Base-by-base conservation (phyloP, 2,329 filamentous ascomycete genomes). In the Trichoderma simmonsii region DNA sequence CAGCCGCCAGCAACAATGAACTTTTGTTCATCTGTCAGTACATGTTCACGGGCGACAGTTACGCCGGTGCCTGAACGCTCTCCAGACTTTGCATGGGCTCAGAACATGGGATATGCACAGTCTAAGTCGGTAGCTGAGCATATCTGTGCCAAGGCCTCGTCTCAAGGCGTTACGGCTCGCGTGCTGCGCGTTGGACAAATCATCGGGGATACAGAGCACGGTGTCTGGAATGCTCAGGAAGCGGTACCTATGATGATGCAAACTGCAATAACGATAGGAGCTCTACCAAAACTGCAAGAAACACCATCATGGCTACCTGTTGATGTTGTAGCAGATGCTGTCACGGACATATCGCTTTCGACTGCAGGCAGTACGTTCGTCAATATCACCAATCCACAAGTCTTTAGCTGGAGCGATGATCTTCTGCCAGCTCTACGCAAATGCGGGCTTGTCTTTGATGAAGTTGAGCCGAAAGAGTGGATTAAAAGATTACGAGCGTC, bases 211-310 rank as follows among this genome's bases (percentile, higher is more conserved):
- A 84, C 81, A 0, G 70, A 78, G 11, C 75, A 82, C 56, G 86
- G 85, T 8, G 76, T 85, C 11, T 88, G 86, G 86, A 87, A 86
- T 73, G 77, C 78, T 2, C 83, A 81, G 0, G 86, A 87, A 75
- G 86, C 85, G 1, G 85, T 88, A 6, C 84, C 87, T 1, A 78
- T 88, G 71, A 86, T 88, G 80, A 79, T 89, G 11, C 83, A 83
- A 73, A 82, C 79, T 7, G 84, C 84, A 0, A 75, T 79, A 1
- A 85, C 84, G 0, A 80, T 85, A 6, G 83, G 83, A 1, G 81
- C 82, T 1, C 77, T 88, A 21, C 87, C 87, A 0, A 68, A n/a
- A 18, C 65, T 68, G 12, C 65, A 68, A 18, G 65, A 68, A 32
- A 68, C 65, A 3, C 65, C 65, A 8, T 68, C 65, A 8, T 68